Conservation (phyloP, 164 flowering plant species). For the Platanus orientalis region DNA sequence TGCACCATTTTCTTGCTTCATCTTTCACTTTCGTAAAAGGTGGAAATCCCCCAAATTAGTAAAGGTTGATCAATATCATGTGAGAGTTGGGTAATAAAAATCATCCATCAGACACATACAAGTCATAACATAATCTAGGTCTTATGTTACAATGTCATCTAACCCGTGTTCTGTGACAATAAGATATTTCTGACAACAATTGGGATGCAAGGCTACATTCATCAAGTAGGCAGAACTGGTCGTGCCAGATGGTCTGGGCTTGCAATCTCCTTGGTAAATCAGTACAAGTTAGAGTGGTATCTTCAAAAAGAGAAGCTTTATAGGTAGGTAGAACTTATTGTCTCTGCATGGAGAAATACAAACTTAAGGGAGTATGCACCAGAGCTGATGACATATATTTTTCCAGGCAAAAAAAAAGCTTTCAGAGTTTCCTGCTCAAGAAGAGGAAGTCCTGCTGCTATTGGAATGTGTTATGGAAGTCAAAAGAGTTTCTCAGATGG, state of each 20-base stretch:
- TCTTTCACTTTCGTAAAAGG: neutral
- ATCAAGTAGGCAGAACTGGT: conserved; percentile 97
- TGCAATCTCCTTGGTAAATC: conserved; percentile 87
- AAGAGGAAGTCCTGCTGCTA: conserved; percentile 65
- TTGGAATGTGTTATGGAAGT: conserved; percentile 73
- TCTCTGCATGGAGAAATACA: neutral
- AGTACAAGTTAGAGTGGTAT: conserved; percentile 87
- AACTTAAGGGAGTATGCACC: neutral
- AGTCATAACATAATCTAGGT: too few relatives aligned
- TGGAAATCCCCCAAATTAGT: neutral
- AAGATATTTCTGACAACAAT: conserved; percentile 1
- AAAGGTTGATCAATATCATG: neutral
- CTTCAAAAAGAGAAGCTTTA: conserved; percentile 73
- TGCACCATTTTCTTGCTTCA: neutral
- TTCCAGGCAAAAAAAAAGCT: conserved; percentile 78
- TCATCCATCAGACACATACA: neutral
- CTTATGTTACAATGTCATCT: too few relatives aligned
- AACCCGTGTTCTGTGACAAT: too few relatives aligned
- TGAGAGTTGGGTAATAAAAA: too few relatives aligned
- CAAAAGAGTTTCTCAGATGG: conserved; percentile 63
- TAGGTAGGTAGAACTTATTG: conserved; percentile 34
- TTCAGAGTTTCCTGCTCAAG: conserved; percentile 51
- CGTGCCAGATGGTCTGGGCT: conserved; percentile 94
- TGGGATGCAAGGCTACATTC: conserved; percentile 70
- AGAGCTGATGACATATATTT: neutral